A percentile compares a stretch with the other conserved stretches of the same genome.
phyloP scores from a whole-genome alignment of 768 basidiomycete genomes.

The Russula emetica region DNA sequence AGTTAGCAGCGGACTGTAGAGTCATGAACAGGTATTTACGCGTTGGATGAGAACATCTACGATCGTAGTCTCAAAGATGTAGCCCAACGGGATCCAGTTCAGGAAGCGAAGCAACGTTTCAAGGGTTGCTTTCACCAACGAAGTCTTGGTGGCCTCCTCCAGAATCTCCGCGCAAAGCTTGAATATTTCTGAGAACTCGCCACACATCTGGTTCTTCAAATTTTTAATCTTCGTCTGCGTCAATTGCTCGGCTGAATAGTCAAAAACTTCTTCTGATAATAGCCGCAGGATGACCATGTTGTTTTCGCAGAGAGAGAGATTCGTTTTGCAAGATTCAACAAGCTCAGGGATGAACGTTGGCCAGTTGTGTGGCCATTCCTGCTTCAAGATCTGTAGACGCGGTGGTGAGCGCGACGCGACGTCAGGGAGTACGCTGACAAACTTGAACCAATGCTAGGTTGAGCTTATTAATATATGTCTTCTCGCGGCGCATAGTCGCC shows the following conservation, averaged over 20 bases:
- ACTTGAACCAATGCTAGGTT: constrained; percentile 96
- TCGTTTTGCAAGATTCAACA: constrained; percentile 94
- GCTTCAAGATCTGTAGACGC: constrained; percentile 82
- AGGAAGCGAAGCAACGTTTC: constrained; percentile 94
- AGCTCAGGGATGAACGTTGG: constrained; percentile 96
- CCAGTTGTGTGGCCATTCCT: constrained; percentile 99
- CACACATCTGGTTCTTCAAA: constrained; percentile 97
- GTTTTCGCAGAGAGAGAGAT: constrained; percentile 96
- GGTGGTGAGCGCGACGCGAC: constrained; percentile 7
- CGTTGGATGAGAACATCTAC: constrained; percentile 90
- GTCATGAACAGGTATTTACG: constrained; percentile 48
- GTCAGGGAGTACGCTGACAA: constrained; percentile 27
- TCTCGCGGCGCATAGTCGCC: constrained; percentile 80
- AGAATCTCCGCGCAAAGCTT: constrained; percentile 94
- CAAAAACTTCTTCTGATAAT: constrained; percentile 98
- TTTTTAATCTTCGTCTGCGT: constrained; percentile 97
- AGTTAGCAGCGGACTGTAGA: constrained; percentile 19
- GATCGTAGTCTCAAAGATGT: constrained; percentile 97
- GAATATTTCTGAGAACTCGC: constrained; percentile 96
- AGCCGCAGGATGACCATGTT: constrained; percentile 98
- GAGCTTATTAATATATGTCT: constrained; percentile 92
- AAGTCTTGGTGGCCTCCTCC: constrained; percentile 94
- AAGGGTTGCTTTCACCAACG: constrained; percentile 88
- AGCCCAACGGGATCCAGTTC: constrained; percentile 98
- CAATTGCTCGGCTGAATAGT: constrained; percentile 98